Evolutionary conservation across 2,329 filamentous ascomycete species (phyloP).

Genomic region (Mycosphaerella arachidis): DNA sequence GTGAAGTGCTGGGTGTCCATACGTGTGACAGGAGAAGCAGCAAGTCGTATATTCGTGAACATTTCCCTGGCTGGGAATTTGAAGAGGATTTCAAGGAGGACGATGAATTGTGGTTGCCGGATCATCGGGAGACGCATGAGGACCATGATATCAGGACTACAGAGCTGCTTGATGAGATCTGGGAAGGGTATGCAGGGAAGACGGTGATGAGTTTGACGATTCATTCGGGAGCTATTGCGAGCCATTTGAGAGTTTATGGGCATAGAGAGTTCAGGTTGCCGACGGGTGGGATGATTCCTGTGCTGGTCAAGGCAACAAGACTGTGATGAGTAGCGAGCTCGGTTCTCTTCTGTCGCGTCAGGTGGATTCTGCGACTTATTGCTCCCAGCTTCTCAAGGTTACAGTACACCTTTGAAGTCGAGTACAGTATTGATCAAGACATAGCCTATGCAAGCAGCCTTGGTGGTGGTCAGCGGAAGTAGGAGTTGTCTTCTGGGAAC

Average conservation of each 20-base stretch:
- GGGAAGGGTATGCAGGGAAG: conserved; percentile 41
- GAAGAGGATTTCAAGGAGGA: conserved; percentile 59
- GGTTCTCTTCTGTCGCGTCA: no score
- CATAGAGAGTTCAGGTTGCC: conserved; percentile 46
- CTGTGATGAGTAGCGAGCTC: not conserved
- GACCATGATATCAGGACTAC: conserved; percentile 21
- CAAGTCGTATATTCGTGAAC: conserved; percentile 49
- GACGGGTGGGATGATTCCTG: conserved; percentile 50
- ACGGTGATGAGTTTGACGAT: conserved; percentile 52
- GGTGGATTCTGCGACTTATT: no score
- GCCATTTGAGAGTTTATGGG: conserved; percentile 44
- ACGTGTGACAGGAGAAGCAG: conserved; percentile 62
- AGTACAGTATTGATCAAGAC: no score
- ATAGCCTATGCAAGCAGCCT: no score
- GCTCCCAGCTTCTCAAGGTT: no score
- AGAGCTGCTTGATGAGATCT: conserved; percentile 51
- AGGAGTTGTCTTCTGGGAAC: no score
- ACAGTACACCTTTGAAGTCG: no score
- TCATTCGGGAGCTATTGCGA: conserved; percentile 57
- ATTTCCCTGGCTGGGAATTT: conserved; percentile 53
- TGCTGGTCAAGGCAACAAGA: conserved; percentile 43
- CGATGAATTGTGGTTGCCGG: conserved; percentile 47
- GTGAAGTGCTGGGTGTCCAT: conserved; percentile 63
- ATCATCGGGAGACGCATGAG: conserved; percentile 21
- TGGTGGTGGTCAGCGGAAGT: no score